Percentiles rank a stretch among this genome's conserved stretches.
Evolutionary conservation across 371 early-diverging fungal genomes (phyloP).

Genomic region (Spraguea lophii): DNA sequence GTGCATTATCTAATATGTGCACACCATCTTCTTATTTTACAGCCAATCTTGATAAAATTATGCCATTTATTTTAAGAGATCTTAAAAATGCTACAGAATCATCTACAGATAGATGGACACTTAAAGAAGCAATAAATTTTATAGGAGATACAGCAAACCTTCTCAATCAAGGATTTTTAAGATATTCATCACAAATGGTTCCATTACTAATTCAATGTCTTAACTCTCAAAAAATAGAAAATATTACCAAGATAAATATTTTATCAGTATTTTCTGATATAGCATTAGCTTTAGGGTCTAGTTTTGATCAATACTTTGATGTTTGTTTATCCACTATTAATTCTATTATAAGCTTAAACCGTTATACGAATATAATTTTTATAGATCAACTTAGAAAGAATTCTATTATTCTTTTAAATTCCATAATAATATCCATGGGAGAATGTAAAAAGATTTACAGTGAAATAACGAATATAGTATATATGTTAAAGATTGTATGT

Average conservation of each 20-base stretch:
- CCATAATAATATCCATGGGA: constrained; percentile 15
- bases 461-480: constrained; percentile 1
- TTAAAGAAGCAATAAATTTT: constrained; percentile 27
- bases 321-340: constrained; percentile 7
- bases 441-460: constrained; percentile 5
- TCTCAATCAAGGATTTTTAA: constrained; percentile 28
- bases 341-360: constrained; percentile 12
- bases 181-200: constrained; percentile 15
- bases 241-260: constrained; percentile 24
- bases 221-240: constrained; percentile 6
- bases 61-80: constrained; percentile 31
- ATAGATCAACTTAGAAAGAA: constrained; percentile 22
- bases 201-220: constrained; percentile 21
- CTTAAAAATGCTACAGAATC: background rate
- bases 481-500: constrained; percentile 1
- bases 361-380: constrained; percentile 8
- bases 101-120: constrained; percentile 10
- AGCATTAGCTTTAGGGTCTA: constrained; percentile 30
- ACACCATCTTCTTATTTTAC: constrained; percentile 13
- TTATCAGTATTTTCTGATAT: constrained; percentile 42
- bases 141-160: constrained; percentile 35
- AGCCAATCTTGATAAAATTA: constrained; percentile 9
- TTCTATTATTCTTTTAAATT: constrained; percentile 13
- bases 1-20: constrained; percentile 14
- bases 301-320: constrained; percentile 38